phyloP scores from a whole-genome alignment of 2,329 filamentous ascomycete genomes.

The Mycosphaerella arachidis region DNA sequence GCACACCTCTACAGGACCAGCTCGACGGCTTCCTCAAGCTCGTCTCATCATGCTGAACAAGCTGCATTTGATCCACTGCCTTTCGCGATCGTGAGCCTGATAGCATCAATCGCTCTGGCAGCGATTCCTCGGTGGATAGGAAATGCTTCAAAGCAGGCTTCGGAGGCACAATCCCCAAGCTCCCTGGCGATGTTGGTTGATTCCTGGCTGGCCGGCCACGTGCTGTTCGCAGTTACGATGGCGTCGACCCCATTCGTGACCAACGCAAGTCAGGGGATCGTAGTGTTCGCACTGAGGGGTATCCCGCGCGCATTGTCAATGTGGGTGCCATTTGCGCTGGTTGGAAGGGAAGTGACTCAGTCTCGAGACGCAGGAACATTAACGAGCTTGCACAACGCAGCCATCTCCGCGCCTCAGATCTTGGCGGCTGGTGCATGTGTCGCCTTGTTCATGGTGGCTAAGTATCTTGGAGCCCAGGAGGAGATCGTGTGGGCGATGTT shows the following conservation, averaged over 20 bases:
- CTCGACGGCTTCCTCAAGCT: neutral
- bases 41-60: neutral
- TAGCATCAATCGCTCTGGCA: neutral
- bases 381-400: constrained; percentile 2
- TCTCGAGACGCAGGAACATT: neutral
- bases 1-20: neutral
- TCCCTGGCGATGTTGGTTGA: neutral
- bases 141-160: neutral
- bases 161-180: neutral
- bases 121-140: neutral
- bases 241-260: neutral
- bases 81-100: neutral
- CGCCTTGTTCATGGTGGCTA: neutral
- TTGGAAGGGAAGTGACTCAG: neutral
- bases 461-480: neutral
- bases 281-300: neutral
- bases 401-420: neutral
- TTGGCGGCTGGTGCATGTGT: neutral
- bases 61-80: neutral
- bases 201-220: neutral
- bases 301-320: neutral
- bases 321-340: neutral
- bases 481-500: neutral
- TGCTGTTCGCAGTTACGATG: neutral
- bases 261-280: neutral